A percentile compares a stretch with the other conserved stretches of the same genome.
These are phyloP conservation scores for Sungouiozyma intestinalis DNA, from an alignment of 805 yeast genomes.

Conservation along the genomic window DNA sequence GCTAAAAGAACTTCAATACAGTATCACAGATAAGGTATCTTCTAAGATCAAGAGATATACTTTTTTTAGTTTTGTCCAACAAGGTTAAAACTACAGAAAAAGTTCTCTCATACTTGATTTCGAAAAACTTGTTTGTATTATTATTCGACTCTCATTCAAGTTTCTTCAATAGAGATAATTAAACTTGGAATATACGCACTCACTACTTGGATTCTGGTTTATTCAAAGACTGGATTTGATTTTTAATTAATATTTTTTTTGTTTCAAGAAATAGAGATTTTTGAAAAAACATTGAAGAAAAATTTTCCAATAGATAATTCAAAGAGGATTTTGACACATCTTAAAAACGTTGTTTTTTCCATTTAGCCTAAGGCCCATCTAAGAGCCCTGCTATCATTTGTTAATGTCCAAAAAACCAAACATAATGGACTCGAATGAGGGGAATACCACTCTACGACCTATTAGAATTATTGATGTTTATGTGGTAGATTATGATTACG, in stretches of 20 bases:
- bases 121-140: too few relatives aligned
- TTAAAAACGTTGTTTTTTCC: neutral
- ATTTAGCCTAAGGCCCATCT: neutral
- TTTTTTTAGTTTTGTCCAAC: too few relatives aligned
- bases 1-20: too few relatives aligned
- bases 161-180: too few relatives aligned
- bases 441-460: neutral
- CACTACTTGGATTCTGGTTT: too few relatives aligned
- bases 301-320: neutral
- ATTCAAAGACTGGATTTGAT: neutral
- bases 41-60: too few relatives aligned
- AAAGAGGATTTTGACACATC: neutral
- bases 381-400: neutral
- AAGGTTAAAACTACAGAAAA: too few relatives aligned
- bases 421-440: neutral
- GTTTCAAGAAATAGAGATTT: neutral
- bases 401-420: neutral
- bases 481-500: neutral
- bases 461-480: neutral
- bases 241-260: too few relatives aligned
- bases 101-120: too few relatives aligned
- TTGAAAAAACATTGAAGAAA: neutral
- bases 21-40: too few relatives aligned
- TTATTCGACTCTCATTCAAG: too few relatives aligned
- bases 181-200: too few relatives aligned